These are phyloP conservation scores for Populus tomentosa DNA, from an alignment of 441 rosid species.

Conservation along the genomic window DNA sequence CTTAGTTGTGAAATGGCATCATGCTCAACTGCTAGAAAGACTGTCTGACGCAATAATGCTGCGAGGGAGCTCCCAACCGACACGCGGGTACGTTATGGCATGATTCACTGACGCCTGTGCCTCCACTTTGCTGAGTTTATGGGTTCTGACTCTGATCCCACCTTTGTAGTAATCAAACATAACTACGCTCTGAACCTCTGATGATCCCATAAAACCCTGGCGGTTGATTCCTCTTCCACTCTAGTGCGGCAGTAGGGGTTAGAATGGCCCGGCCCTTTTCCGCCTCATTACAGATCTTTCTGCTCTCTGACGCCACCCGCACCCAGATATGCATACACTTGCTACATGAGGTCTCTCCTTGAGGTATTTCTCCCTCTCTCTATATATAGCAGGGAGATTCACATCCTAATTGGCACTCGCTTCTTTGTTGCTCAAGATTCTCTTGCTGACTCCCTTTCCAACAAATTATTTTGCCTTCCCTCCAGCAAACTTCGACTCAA, in stretches of 20 bases:
- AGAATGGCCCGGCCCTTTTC: too few species aligned
- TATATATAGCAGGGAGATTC: not conserved
- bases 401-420: not conserved
- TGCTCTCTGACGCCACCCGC: slow-evolving; percentile 35
- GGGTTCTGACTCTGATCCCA: not conserved
- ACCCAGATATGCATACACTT: slow-evolving; percentile 1
- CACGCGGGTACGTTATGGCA: not conserved
- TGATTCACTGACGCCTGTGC: not conserved
- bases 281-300: not conserved
- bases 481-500: not conserved
- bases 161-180: not conserved
- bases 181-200: not conserved
- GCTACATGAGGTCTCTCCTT: not conserved
- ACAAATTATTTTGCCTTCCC: not conserved
- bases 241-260: not conserved
- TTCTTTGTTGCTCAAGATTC: not conserved
- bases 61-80: not conserved
- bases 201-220: not conserved
- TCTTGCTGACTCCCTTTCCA: not conserved
- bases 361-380: too few species aligned
- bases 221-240: not conserved
- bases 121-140: not conserved
- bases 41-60: not conserved
- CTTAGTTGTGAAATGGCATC: not conserved
- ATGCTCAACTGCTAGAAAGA: not conserved